Base-by-base conservation (phyloP, 1,284 basidiomycete genomes). In the Singerocomus inundabilis region DNA sequence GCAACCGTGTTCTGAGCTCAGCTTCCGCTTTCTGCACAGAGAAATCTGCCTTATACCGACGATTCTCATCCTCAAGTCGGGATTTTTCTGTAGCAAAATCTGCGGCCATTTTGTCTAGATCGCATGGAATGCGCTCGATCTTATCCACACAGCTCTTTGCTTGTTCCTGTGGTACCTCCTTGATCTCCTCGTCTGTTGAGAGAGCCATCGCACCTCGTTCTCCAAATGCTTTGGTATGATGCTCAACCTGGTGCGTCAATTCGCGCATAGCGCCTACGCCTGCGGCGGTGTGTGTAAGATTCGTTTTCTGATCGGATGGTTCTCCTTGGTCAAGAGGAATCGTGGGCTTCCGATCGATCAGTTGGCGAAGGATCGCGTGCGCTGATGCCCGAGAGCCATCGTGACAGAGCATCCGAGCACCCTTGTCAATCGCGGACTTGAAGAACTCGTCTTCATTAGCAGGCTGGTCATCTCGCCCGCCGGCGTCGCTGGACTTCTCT, bases 371-470 rank as follows among this genome's bases (percentile, higher is more conserved):
- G 18, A 73, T 63, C 7, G 48, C 48, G 6, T 65, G 59, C 4
- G 68, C 69, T 1, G 69, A 69, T 18, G 59, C 56, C 9, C 35
- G 40, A 7, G 66, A 68, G 28, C 63, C 59, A 31, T 72, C 62
- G 39, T 74, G 68, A 12, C 62, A 59, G 18, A 68, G 34, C 39
- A 75, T 52, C 30, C 57, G 65, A 6, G 71, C 73, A 9, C 73
- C 73, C 39, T 69, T 70, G 13, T 70, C 69, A 6, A 76, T 51
- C 0, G 63, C 62, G 5, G 56, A 62, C 47, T 60, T 62, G 47
- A 68, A 70, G 35, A 74, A 72, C 9, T 64, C 64, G 34, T 70
- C 67, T 39, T 65, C 63, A 11, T 52, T 56, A 7, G 53, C 44
- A 13, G 68, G 48, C 42, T 68, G 61, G 2, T 37, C 47, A 37